Conservation (phyloP, 2,329 filamentous ascomycete species). For the Microdochium trichocladiopsis region DNA sequence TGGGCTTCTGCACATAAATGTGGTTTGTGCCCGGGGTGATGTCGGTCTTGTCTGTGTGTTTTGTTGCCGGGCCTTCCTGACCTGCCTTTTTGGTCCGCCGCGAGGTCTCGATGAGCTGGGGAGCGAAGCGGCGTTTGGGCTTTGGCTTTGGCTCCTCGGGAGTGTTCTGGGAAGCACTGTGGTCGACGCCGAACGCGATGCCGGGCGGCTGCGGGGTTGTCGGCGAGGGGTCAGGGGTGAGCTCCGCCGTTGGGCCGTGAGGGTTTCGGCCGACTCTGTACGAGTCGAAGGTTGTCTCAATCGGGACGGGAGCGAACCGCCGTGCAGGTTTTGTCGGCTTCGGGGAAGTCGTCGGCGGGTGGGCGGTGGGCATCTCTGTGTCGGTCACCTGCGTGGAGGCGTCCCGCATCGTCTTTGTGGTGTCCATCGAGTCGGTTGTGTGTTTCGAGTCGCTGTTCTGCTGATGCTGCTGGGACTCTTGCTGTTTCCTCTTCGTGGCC, state of each 20-base stretch:
- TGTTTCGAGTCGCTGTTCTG: conserved; percentile 1
- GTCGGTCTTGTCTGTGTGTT: conserved; percentile 64
- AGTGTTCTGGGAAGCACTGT: conserved; percentile 13
- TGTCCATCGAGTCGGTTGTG: not conserved
- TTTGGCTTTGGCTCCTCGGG: conserved; percentile 15
- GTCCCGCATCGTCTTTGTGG: conserved; percentile 13
- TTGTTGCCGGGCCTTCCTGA: conserved; percentile 55
- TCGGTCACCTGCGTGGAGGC: conserved; percentile 19
- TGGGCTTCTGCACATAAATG: conserved; percentile 43
- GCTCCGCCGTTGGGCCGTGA: conserved; percentile 48
- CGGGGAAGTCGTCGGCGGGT: conserved; percentile 1
- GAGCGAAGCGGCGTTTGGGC: conserved; percentile 54
- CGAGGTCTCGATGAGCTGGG: conserved; percentile 76
- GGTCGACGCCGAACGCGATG: conserved; percentile 4
- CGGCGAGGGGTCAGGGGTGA: conserved; percentile 46
- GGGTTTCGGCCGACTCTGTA: conserved; percentile 36
- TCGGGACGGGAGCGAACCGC: conserved; percentile 61
- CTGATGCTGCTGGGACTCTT: conserved; percentile 9
- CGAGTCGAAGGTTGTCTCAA: conserved; percentile 64
- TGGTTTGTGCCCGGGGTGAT: conserved; percentile 58
- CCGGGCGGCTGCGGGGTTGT: conserved; percentile 35
- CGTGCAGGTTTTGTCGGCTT: conserved; percentile 20
- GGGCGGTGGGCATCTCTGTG: conserved; percentile 15
- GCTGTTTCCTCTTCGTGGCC: conserved; percentile 7
- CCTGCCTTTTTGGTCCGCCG: conserved; percentile 62